These are phyloP conservation scores for Rhizopus arrhizus DNA, from an alignment of 371 early-diverging fungal species.

Conservation along the genomic window DNA sequence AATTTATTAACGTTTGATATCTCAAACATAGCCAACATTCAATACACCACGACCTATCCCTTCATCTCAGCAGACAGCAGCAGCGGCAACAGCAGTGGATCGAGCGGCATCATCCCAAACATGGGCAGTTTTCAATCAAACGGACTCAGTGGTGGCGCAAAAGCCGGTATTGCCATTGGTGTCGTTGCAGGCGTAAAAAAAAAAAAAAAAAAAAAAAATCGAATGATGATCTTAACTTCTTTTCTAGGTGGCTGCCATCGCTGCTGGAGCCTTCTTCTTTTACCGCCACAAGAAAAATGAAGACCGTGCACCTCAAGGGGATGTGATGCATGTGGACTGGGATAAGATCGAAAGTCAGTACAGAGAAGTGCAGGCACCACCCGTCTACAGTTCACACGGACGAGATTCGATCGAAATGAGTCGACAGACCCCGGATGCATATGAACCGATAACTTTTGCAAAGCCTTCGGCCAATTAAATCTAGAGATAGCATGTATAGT, in stretches of 20 bases:
- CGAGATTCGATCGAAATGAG: not conserved
- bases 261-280: conserved; percentile 1
- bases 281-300: not conserved
- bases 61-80: too few species aligned
- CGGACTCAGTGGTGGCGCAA: conserved; percentile 5
- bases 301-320: not conserved
- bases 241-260: conserved; percentile 6
- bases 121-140: not conserved
- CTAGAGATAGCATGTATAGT: too few species aligned
- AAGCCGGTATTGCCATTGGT: conserved; percentile 7
- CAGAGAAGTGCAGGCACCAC: conserved; percentile 3
- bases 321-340: conserved; percentile 13
- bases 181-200: not conserved
- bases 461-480: not conserved
- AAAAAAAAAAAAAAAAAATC: not conserved
- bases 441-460: not conserved
- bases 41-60: not conserved
- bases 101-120: not conserved
- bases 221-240: not conserved
- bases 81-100: not conserved
- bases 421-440: not conserved
- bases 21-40: not conserved
- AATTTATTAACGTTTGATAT: conserved; percentile 7
- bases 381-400: not conserved
- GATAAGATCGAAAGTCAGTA: conserved; percentile 14